Evolutionary conservation across 163 green algal species (phyloP).

Genomic region (Chlamydomonas reinhardtii): DNA sequence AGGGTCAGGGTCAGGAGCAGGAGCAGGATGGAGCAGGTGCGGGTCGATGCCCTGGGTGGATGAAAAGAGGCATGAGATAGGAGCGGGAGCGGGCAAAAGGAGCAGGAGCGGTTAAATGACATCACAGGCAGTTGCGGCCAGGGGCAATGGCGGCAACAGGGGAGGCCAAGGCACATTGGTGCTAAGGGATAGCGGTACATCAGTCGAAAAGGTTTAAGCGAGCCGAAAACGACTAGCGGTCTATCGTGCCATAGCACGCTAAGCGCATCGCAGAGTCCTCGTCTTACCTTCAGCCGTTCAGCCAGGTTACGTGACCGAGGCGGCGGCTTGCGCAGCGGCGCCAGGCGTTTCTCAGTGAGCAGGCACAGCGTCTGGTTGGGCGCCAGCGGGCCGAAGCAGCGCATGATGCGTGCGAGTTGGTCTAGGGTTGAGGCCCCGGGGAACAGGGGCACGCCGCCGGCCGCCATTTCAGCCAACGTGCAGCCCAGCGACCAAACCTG

Average conservation of each 20-base stretch:
- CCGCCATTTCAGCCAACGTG: slow-evolving; percentile 52
- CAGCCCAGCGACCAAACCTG: slow-evolving; percentile 84
- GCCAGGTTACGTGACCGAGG: not conserved
- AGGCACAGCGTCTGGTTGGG: not conserved
- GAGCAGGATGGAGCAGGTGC: too few relatives aligned
- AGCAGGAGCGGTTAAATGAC: too few relatives aligned
- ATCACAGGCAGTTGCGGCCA: too few relatives aligned
- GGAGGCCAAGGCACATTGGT: too few relatives aligned
- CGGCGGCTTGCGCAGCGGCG: not conserved
- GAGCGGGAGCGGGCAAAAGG: too few relatives aligned
- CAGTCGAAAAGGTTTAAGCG: too few relatives aligned
- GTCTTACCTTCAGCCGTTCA: not conserved
- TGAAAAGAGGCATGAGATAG: not conserved
- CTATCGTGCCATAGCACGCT: too few relatives aligned
- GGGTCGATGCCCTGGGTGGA: too few relatives aligned
- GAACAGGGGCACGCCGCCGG: slow-evolving; percentile 40
- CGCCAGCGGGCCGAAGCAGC: slow-evolving; percentile 24
- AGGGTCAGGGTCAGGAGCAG: not conserved
- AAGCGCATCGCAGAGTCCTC: too few relatives aligned
- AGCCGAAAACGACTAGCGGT: too few relatives aligned
- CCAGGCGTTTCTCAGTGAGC: not conserved
- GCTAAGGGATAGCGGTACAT: too few relatives aligned
- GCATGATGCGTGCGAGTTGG: slow-evolving; percentile 52
- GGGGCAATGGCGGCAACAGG: too few relatives aligned
- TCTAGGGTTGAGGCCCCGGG: slow-evolving; percentile 40